Conservation (phyloP, 345 rosid species). For the Dovyalis caffra region DNA sequence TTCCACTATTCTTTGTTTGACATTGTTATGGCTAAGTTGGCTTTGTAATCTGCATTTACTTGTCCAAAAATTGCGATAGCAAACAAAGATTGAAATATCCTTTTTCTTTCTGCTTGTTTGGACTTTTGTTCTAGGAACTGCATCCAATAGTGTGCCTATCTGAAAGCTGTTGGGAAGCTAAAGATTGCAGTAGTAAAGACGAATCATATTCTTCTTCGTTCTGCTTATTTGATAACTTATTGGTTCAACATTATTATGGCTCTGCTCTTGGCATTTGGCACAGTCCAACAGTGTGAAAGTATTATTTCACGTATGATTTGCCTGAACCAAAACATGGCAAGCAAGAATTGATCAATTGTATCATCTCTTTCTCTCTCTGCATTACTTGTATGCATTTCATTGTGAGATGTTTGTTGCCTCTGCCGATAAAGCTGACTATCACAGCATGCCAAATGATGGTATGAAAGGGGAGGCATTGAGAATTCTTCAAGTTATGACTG, state of each 20-base stretch:
- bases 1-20: not conserved
- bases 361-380: not conserved
- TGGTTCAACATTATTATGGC: not conserved
- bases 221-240: not conserved
- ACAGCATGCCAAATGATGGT: not conserved
- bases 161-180: not conserved
- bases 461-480: not conserved
- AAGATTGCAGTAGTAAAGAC: not conserved
- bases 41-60: not conserved
- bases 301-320: not conserved
- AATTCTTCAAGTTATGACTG: not conserved
- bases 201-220: too few species aligned
- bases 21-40: not conserved
- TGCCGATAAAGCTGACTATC: not conserved
- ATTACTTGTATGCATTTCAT: not conserved
- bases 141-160: not conserved
- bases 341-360: not conserved
- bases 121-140: conserved; percentile 1
- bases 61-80: not conserved
- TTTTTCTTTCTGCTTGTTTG: not conserved
- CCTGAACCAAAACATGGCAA: not conserved
- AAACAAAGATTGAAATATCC: not conserved
- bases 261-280: not conserved
- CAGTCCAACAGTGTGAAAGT: not conserved
- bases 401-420: not conserved